Evolutionary conservation across 208 protist genomes (phyloP).

Genomic region (Entamoeba invadens): DNA sequence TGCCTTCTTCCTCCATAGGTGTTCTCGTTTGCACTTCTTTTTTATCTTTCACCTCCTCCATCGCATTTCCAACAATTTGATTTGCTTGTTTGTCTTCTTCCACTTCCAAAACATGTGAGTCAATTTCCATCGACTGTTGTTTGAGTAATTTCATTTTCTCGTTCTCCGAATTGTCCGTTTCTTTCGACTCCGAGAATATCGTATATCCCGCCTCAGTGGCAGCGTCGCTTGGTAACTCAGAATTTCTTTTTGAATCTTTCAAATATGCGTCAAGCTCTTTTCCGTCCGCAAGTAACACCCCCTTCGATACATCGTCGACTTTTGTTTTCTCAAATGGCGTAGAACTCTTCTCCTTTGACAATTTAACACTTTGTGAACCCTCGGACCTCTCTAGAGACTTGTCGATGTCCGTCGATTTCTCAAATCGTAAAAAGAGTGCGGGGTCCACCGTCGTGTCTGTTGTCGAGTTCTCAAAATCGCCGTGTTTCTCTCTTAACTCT

Average conservation of each 20-base stretch:
- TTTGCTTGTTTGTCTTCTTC: too few species aligned
- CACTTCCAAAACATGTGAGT: background rate
- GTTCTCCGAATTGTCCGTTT: background rate
- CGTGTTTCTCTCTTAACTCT: background rate
- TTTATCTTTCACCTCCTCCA: too few species aligned
- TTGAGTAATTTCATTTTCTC: background rate
- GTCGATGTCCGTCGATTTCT: background rate
- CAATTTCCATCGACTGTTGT: background rate
- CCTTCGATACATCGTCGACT: background rate
- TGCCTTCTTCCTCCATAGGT: too few species aligned
- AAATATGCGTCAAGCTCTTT: too few species aligned
- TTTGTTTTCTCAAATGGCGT: too few species aligned
- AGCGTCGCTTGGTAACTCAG: background rate
- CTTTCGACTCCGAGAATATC: background rate
- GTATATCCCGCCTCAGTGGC: background rate
- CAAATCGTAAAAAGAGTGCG: background rate
- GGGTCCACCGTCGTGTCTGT: background rate
- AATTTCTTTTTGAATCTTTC: background rate
- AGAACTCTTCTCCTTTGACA: background rate
- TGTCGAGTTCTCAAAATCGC: background rate
- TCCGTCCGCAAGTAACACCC: background rate
- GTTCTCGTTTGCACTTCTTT: too few species aligned
- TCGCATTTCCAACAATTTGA: too few species aligned
- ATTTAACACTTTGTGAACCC: background rate
- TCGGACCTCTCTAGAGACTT: background rate